Evolutionary conservation across 805 yeast genomes (phyloP), one percentile per base, ranked within the genome.

Genomic region (Candida yuanshanica): DNA sequence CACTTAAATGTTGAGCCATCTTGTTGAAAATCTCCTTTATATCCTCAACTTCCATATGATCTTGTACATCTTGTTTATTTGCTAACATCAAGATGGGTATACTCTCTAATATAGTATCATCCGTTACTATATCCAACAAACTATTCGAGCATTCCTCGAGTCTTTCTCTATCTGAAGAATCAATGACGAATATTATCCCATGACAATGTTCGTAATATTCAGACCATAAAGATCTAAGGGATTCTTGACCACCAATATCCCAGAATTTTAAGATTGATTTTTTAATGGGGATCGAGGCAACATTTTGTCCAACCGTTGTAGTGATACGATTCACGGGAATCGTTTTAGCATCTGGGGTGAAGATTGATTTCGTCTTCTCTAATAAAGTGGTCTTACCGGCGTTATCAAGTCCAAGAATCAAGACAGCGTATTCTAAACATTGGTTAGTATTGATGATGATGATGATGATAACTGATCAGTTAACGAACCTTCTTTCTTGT

Each of bases 231-330:
- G 77, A 67, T 36, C 98, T 70, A 36, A 91, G 68, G n/a, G 83
- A 70, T 56, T 81, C 82, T 62, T 91, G 99, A 11, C 99, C 99
- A 10, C 98, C 98, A 32, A 91, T 79, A 60, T 91, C 99, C 98
- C 98, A 91, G 54, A 93, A 77, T 56, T 89, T 90, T 42, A 93
- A 67, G 38, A 53, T 48, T 22, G 56, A 55, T 12, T 55, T 55
- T 42, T 70, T 68, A 45, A 69, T 49, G 46, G 59, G 43, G 55
- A 77, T 51, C 36, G 63, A 56, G 43, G 68, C 63, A 50, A 69
- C 85, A 58, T 93, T 93, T 59, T 93, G 99, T 4, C 99, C 99
- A 35, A 91, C 95, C 0, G 99, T 91, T 2, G 99, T 97, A 22
- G 84, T 69, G 14, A 89, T 88, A 44, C 87, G 68, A 40, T 77